Evolutionary conservation across 2,329 filamentous ascomycete species (phyloP), one percentile per base, ranked within the genome.

Genomic region (Aphanoascus verrucosus): DNA sequence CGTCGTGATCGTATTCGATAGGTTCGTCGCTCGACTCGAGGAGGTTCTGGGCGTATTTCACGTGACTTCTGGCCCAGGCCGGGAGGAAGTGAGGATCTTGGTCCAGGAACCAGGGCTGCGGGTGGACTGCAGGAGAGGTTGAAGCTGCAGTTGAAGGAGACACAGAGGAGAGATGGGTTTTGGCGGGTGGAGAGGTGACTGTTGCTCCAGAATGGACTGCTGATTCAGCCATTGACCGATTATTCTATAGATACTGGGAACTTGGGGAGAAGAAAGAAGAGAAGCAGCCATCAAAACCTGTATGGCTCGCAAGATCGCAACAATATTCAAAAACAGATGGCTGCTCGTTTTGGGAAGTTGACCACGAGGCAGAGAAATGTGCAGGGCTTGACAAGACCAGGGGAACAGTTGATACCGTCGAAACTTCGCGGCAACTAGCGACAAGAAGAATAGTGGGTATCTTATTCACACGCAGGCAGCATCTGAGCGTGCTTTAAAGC

Each of bases 1-100:
- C 69, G 61, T 69, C 61, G 65, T 69, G 60, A 55, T 71, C 66
- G 68, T 71, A 72, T 52, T 69, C 69, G 58, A 72, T 68, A 34
- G 69, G 69, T 42, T 72, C 66, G 60, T 67, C 59, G 20, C 66
- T 68, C 57, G 58, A 66, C 55, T 69, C 68, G 17, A 72, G 62
- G 3, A 72, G 62, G 46, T 72, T 66, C 57, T 69, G 64, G 1
- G 69, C 69, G 63, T 63, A 67, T 59, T 70, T 65, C 49, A 66
- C 60, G 55, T 63, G 57, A 57, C 64, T 66, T 51, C 64, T 64
- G 45, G 69, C 67, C 69, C 69, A 72, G 55, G 66, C 69, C 20
- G 69, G 69, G 40, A 65, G 55, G 50, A 69, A 65, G 15, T 44
- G 38, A 35, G 57, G 57, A 47, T 58, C 53, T 38, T 49, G 23